Base-by-base conservation (phyloP, 495 filamentous ascomycete genomes). In the Parachaetomium inaequale region DNA sequence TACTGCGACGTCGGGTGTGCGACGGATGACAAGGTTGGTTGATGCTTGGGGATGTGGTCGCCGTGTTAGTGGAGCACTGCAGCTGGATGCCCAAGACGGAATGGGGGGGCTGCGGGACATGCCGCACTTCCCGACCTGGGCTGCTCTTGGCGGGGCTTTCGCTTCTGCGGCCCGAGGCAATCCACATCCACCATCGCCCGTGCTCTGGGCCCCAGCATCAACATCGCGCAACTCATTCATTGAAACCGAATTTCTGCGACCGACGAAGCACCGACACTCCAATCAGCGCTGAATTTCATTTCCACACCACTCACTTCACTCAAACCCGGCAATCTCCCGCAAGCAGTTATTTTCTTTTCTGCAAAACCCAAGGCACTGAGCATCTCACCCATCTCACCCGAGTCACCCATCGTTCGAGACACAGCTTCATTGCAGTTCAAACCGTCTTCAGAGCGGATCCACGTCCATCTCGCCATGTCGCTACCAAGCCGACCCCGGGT, bases 401-500 rank as follows among this genome's bases (percentile, higher is more conserved):
- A n/a, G n/a, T n/a, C n/a, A n/a, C n/a, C n/a, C n/a, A n/a, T 11
- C 4, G 19, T n/a, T 29, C 14, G 12, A 49, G 11, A 26, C 7
- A 14, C 19, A 47, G 10, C 23, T 47, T 26, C 45, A 45, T 26
- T 52, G n/a, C 40, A 51, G 3, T 2, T 45, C 11, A n/a, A n/a
- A n/a, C n/a, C 7, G 5, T 1, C 34, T 57, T 23, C 7, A 19
- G 2, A 15, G 1, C 17, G 5, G 26, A 17, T 46, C n/a, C 23
- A 11, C 47, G 2, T 32, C 12, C 23, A 17, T 47, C 23, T 36
- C 46, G 38, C 38, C 19, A 87, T 86, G 85, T 82, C 84, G 7
- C 83, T 83, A 62, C 68, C 78, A 12, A 49, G 66, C 14, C 74
- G 75, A 7, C 76, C 78, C 21, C 81, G 84, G 23, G 77, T 83